Conservation (phyloP, 495 filamentous ascomycete genomes). For the Neurospora sp. region DNA sequence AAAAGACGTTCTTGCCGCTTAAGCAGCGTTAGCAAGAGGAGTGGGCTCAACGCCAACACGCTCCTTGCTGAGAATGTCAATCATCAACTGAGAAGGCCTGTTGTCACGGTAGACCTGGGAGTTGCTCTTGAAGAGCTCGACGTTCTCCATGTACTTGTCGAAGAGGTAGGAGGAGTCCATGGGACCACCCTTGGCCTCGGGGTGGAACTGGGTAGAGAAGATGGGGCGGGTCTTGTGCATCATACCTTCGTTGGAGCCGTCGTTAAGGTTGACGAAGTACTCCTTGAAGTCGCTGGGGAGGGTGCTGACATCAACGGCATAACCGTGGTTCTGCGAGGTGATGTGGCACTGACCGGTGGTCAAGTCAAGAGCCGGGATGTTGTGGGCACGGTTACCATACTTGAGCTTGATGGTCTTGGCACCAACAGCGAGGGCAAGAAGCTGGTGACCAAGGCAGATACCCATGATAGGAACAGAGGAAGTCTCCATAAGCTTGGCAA, state of each 20-base stretch:
- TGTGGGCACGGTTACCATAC: slow-evolving; percentile 96
- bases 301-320: slow-evolving; percentile 83
- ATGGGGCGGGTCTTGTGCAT: slow-evolving; percentile 93
- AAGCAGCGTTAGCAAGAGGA: slow-evolving; percentile 34
- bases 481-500: slow-evolving; percentile 76
- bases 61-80: slow-evolving; percentile 87
- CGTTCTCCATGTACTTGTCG: slow-evolving; percentile 87
- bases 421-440: slow-evolving; percentile 72
- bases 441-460: slow-evolving; percentile 91
- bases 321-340: slow-evolving; percentile 96
- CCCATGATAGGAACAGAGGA: slow-evolving; percentile 91
- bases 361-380: slow-evolving; percentile 90
- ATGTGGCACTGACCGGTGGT: slow-evolving; percentile 97
- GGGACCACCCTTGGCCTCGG: slow-evolving; percentile 92
- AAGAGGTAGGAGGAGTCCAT: slow-evolving; percentile 91
- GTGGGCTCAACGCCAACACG: slow-evolving; percentile 78
- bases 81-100: slow-evolving; percentile 72
- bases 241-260: slow-evolving; percentile 91
- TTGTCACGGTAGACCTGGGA: slow-evolving; percentile 65
- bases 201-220: slow-evolving; percentile 97
- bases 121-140: slow-evolving; percentile 75
- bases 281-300: slow-evolving; percentile 84
- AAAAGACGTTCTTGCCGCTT: not conserved
- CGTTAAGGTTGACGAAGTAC: slow-evolving; percentile 96
- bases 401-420: slow-evolving; percentile 87